These are phyloP conservation scores for Colletotrichum tropicale DNA, from an alignment of 2,329 filamentous ascomycete genomes.

Conservation along the genomic window DNA sequence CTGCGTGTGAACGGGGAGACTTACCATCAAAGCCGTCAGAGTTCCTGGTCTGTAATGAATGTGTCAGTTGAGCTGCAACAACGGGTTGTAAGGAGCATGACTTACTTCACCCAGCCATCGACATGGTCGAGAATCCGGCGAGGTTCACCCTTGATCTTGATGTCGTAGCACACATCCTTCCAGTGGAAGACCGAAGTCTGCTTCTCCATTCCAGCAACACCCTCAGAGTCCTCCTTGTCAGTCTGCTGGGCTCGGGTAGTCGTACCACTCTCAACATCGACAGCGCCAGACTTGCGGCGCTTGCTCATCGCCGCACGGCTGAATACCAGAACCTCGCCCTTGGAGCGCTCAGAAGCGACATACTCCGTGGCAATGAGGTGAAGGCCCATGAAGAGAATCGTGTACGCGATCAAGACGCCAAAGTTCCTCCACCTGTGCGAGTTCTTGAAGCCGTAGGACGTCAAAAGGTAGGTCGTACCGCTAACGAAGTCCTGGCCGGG, in stretches of 20 bases:
- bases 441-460: slow-evolving; percentile 51
- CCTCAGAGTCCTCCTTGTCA: not conserved
- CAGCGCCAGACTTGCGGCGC: slow-evolving; percentile 24
- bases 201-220: slow-evolving; percentile 23
- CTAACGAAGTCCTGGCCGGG: slow-evolving; percentile 47
- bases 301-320: not conserved
- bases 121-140: slow-evolving; percentile 73
- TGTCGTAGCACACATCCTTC: slow-evolving; percentile 76
- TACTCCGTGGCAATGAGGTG: slow-evolving; percentile 11
- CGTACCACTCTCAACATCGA: not conserved
- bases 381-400: not conserved
- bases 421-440: slow-evolving; percentile 61
- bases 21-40: slow-evolving; percentile 70
- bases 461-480: slow-evolving; percentile 51
- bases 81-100: not conserved
- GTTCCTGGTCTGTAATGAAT: slow-evolving; percentile 66
- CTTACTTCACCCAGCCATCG: slow-evolving; percentile 67
- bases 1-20: slow-evolving; percentile 34
- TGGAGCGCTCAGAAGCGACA: not conserved
- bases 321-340: slow-evolving; percentile 14
- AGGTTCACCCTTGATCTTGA: slow-evolving; percentile 69
- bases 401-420: slow-evolving; percentile 48
- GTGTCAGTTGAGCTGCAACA: not conserved
- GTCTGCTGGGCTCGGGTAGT: not conserved
- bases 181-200: slow-evolving; percentile 75